Conservation (phyloP, 306 rosid genomes). For the Ammopiptanthus mongolicus region DNA sequence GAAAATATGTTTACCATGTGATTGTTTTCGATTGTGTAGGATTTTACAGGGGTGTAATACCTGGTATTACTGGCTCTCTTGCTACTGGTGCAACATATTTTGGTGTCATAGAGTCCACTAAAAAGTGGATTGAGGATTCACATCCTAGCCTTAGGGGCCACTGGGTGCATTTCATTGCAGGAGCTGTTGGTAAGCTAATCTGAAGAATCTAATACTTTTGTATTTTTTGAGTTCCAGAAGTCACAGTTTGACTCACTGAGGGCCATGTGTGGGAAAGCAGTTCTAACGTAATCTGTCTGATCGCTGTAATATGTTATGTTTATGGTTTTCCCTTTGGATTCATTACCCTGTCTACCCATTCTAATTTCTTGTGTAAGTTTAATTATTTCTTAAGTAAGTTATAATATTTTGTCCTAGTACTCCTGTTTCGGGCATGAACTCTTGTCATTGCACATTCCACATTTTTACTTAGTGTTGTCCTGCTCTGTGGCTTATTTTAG, state of each 20-base stretch:
- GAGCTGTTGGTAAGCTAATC: conserved; percentile 73
- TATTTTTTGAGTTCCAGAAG: conserved; percentile 13
- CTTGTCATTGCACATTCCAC: conserved; percentile 4
- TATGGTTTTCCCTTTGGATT: not conserved
- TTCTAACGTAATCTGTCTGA: conserved; percentile 8
- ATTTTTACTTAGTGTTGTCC: not conserved
- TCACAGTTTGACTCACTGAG: conserved; percentile 10
- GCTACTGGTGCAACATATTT: conserved; percentile 96
- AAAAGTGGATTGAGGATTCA: conserved; percentile 82
- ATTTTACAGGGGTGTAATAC: conserved; percentile 78
- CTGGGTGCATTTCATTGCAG: conserved; percentile 94
- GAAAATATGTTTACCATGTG: not conserved
- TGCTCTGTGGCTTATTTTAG: not conserved
- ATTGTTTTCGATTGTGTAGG: conserved; percentile 42
- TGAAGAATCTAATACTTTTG: conserved; percentile 4
- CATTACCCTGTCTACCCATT: not conserved
- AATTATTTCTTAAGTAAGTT: not conserved
- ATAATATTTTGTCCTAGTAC: not conserved
- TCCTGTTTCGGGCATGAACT: not conserved
- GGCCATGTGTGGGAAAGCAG: not conserved
- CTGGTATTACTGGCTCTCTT: conserved; percentile 85
- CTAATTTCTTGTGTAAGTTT: not conserved
- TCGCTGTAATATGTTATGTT: not conserved
- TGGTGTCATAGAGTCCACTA: conserved; percentile 85
- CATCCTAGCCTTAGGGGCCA: conserved; percentile 80